Percentiles rank a stretch among this genome's conserved stretches.
Conservation (phyloP, 257 asterid genomes). For the Ocimum tenuiflorum region DNA sequence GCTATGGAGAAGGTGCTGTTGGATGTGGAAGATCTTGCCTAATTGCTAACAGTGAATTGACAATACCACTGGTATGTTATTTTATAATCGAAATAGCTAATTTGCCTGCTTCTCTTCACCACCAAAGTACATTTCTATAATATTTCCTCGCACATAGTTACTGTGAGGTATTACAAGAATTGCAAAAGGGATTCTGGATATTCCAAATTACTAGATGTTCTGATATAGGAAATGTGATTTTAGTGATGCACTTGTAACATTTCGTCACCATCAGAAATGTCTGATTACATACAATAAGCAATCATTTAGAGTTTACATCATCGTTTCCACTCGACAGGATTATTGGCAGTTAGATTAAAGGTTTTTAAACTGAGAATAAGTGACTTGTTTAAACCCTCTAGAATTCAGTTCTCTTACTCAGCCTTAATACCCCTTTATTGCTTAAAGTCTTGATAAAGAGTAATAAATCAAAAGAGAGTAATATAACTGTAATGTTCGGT, state of each 20-base stretch:
- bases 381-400: background rate
- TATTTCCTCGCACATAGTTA: background rate
- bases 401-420: background rate
- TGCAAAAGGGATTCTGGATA: background rate
- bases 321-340: background rate
- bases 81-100: slow-evolving; percentile 2
- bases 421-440: background rate
- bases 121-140: background rate
- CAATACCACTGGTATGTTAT: slow-evolving; percentile 75
- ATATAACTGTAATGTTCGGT: background rate
- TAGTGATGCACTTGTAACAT: background rate
- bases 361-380: background rate
- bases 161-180: background rate
- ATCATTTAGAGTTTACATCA: background rate
- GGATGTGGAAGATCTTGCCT: no score
- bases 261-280: background rate
- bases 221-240: background rate
- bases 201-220: background rate
- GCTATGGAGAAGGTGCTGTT: no score
- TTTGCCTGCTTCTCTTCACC: background rate
- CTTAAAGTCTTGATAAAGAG: background rate
- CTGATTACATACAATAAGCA: background rate
- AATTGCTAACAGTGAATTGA: slow-evolving; percentile 73
- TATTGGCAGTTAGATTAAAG: background rate
- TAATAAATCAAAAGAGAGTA: background rate